Base-by-base conservation (phyloP, 495 filamentous ascomycete genomes). In the Penicillium ochrochloron region DNA sequence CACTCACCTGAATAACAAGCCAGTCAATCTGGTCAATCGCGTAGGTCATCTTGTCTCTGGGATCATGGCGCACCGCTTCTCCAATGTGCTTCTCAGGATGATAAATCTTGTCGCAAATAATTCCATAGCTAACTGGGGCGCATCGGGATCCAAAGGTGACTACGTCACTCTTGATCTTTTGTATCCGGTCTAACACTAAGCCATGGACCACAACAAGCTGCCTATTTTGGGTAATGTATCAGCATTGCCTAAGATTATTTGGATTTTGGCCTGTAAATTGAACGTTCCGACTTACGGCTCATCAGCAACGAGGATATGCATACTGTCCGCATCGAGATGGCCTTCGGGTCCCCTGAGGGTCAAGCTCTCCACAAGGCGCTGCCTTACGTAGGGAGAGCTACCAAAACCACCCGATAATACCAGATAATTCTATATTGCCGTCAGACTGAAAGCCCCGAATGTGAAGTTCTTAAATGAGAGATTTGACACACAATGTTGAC, bases 401-500 rank as follows among this genome's bases (percentile, higher is more conserved):
- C 88, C 87, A 5, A 90, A 82, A 3, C 88, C 88, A 5, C 88
- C 88, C 0, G 86, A 89, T 8, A 90, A 75, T 5, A 90, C 79
- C 34, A 89, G 75, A 60, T 88, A 83, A 35, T 69, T 74, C 81
- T 85, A 56, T 34, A 55, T 25, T 23, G 31, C 12, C 19, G 37
- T 37, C 57, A 37, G 19, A 44, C 0, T 6, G 6, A 14, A 14
- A 41, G 14, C 5, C 8, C 34, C 39, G 34, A 27, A 11, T 41
- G 33, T 3, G 14, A 27, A 27, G 25, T 27, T 57, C 21, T 12
- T 23, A 12, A 8, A 23, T 33, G 8, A 9, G 34, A 23, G 19
- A 23, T 8, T 9, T 10, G 54, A 23, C 14, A 8, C 42, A 86
- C 83, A 37, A 90, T 84, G 57, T 80, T 73, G 46, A 81, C 74